Evolutionary conservation across 768 basidiomycete genomes (phyloP).

Genomic region (Trametes villosa): DNA sequence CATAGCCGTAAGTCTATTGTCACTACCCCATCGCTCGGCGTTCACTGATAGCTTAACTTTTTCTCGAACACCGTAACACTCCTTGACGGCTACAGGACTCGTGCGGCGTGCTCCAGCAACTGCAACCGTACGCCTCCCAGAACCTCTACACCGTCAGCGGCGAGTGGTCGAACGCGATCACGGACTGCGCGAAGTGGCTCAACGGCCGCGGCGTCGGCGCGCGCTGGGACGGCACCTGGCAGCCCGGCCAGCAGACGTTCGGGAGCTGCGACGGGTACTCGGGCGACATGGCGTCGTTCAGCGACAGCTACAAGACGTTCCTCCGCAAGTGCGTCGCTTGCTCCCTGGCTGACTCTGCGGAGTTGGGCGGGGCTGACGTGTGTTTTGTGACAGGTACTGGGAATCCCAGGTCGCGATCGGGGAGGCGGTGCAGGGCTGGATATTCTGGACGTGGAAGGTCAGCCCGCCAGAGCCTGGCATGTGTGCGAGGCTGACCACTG

Average conservation of each 20-base stretch:
- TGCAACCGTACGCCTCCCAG: constrained; percentile 49
- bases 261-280: constrained; percentile 69
- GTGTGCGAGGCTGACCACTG: neutral
- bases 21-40: neutral
- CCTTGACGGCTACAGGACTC: constrained; percentile 57
- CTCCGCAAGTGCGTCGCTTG: constrained; percentile 64
- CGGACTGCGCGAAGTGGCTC: constrained; percentile 79
- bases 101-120: constrained; percentile 52
- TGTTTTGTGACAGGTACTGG: constrained; percentile 56
- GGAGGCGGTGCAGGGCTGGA: constrained; percentile 73
- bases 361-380: neutral
- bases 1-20: constrained; percentile 46
- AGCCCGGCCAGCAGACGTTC: constrained; percentile 48
- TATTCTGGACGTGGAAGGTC: constrained; percentile 83
- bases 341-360: no score
- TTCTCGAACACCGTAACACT: no score
- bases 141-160: constrained; percentile 79
- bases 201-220: constrained; percentile 77
- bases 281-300: constrained; percentile 61
- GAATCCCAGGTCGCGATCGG: constrained; percentile 80
- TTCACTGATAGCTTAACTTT: no score
- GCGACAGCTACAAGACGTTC: constrained; percentile 63
- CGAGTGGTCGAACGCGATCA: constrained; percentile 78
- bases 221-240: constrained; percentile 67
- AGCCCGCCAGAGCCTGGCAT: constrained; percentile 14